Evolutionary conservation across 441 rosid genomes (phyloP).

Genomic region (Brassica balearica): DNA sequence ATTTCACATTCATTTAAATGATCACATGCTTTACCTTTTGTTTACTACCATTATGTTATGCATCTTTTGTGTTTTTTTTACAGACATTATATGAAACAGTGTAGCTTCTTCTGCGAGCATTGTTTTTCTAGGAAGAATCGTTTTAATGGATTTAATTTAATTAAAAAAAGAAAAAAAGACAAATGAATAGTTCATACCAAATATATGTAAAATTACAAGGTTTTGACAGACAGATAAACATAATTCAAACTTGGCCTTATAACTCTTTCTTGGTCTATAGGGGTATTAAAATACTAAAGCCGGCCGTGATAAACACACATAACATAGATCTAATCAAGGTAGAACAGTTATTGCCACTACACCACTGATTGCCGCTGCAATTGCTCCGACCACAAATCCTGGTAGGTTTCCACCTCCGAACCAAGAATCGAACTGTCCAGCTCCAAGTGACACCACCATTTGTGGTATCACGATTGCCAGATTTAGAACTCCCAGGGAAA

Average conservation of each 20-base stretch:
- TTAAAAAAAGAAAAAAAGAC: no score
- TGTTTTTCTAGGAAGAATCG: no score
- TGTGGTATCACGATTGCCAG: slow-evolving; percentile 72
- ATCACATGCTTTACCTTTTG: no score
- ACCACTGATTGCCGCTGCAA: slow-evolving; percentile 66
- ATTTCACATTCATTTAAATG: no score
- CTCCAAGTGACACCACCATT: slow-evolving; percentile 48
- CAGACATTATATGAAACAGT: no score
- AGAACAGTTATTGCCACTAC: slow-evolving; percentile 56
- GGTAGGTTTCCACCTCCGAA: slow-evolving; percentile 52
- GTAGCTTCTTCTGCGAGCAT: no score
- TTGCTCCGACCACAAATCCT: slow-evolving; percentile 62
- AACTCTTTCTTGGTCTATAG: not conserved
- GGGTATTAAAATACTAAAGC: not conserved
- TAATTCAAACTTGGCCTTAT: not conserved
- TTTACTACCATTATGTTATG: no score
- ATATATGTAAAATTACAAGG: not conserved
- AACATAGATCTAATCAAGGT: slow-evolving; percentile 39
- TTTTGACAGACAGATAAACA: not conserved
- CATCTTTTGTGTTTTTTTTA: no score
- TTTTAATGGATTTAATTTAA: no score
- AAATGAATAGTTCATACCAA: not conserved
- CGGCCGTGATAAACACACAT: not conserved
- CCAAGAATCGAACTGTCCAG: slow-evolving; percentile 44
- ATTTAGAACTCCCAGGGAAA: slow-evolving; percentile 79